Percentiles rank a stretch among this genome's conserved stretches.
phyloP scores from a whole-genome alignment of 306 rosid species.

The Gastrolobium villosum region DNA sequence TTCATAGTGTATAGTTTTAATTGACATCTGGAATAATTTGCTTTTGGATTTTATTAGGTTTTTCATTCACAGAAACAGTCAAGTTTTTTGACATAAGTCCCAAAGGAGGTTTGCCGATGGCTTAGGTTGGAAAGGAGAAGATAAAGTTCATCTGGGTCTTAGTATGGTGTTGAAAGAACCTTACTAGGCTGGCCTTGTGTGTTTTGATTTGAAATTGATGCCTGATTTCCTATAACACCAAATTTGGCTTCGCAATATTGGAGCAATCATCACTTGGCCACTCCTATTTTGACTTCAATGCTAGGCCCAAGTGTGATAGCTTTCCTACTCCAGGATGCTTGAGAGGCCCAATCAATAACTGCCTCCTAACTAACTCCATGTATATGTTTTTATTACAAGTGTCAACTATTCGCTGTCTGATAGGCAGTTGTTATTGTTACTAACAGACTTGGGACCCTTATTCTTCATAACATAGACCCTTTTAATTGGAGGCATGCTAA shows the following conservation, averaged over 20 bases:
- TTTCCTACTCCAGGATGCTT: no score
- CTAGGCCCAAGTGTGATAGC: no score
- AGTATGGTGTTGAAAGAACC: not conserved
- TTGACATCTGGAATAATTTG: not conserved
- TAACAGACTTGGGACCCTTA: no score
- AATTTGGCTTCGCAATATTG: not conserved
- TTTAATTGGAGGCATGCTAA: no score
- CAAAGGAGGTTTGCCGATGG: not conserved
- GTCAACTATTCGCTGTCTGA: no score
- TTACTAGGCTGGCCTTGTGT: not conserved
- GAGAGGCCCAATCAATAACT: no score
- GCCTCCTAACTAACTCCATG: no score
- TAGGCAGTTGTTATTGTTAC: no score
- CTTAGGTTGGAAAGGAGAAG: slow-evolving; percentile 30
- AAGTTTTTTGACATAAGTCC: not conserved
- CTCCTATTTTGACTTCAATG: slow-evolving; percentile 1
- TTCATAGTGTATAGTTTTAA: not conserved
- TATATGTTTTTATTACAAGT: no score
- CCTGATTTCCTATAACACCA: slow-evolving; percentile 16
- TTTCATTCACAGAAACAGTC: not conserved
- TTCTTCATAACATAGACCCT: no score
- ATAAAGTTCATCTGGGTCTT: not conserved
- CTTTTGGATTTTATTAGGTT: slow-evolving; percentile 11
- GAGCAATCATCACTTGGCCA: not conserved
- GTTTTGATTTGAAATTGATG: slow-evolving; percentile 30